phyloP scores from a whole-genome alignment of 1,284 basidiomycete genomes.

The Pholiota adiposa region DNA sequence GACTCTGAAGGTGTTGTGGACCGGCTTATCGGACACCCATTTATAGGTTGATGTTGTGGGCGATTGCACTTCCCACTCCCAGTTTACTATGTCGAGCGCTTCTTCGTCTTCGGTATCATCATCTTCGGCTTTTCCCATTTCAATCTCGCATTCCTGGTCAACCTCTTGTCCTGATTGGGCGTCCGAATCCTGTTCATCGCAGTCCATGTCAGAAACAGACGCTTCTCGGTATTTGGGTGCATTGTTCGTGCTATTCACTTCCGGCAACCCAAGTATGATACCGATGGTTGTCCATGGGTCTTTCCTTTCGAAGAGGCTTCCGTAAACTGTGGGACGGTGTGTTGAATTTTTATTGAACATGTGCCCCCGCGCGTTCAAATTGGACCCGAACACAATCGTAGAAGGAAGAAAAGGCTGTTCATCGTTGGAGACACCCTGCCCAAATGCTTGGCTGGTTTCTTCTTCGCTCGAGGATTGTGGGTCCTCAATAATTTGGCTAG shows the following conservation, averaged over 20 bases:
- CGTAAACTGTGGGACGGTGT: slow-evolving; percentile 17
- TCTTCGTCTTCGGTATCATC: background rate
- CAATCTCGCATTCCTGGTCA: background rate
- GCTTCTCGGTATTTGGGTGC: background rate
- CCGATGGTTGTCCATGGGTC: slow-evolving; percentile 51
- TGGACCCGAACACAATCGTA: slow-evolving; percentile 11
- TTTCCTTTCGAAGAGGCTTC: slow-evolving; percentile 43
- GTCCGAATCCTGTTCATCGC: background rate
- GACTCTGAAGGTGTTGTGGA: background rate
- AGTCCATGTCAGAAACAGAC: background rate
- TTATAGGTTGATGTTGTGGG: background rate
- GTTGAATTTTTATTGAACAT: background rate
- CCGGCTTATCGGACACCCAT: background rate
- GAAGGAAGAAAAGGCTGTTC: slow-evolving; percentile 6
- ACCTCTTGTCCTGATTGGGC: background rate
- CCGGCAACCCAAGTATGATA: slow-evolving; percentile 38
- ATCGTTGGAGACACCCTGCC: background rate
- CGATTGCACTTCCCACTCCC: background rate
- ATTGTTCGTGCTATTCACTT: background rate
- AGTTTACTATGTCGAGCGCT: background rate
- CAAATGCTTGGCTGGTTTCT: background rate
- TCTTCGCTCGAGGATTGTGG: background rate
- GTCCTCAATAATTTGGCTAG: background rate
- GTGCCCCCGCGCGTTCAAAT: background rate
- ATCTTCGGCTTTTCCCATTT: background rate